Percentiles rank a stretch among this genome's conserved stretches.
Conservation (phyloP, 73 alveolate genomes). For the Tetrahymena elliotti region DNA sequence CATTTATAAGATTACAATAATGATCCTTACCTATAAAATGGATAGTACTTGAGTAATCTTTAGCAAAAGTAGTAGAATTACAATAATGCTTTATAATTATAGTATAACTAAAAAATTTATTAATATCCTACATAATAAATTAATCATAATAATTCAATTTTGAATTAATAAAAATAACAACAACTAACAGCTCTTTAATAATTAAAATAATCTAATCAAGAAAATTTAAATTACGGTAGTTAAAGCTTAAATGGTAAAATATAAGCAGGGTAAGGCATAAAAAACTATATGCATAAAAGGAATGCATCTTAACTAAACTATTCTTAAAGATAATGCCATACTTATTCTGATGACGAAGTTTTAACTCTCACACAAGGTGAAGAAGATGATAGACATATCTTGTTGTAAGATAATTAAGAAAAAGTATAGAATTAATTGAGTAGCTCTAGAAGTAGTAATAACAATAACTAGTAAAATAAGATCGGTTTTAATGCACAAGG, state of each 20-base stretch:
- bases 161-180: background rate
- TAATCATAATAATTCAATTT: background rate
- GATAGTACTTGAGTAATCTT: background rate
- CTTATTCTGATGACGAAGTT: background rate
- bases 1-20: background rate
- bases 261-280: background rate
- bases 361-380: background rate
- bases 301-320: background rate
- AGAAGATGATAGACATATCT: background rate
- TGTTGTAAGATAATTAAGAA: background rate
- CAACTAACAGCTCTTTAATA: background rate
- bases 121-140: background rate
- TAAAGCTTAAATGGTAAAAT: background rate
- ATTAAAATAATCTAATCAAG: background rate
- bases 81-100: background rate
- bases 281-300: background rate
- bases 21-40: background rate
- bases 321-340: background rate
- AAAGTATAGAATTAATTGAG: background rate
- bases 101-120: background rate
- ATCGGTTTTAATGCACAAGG: background rate
- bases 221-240: background rate
- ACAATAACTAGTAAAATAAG: background rate
- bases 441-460: background rate
- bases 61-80: background rate